These are phyloP conservation scores for Hirschfeldia incana DNA, from an alignment of 345 rosid species.

Conservation along the genomic window DNA sequence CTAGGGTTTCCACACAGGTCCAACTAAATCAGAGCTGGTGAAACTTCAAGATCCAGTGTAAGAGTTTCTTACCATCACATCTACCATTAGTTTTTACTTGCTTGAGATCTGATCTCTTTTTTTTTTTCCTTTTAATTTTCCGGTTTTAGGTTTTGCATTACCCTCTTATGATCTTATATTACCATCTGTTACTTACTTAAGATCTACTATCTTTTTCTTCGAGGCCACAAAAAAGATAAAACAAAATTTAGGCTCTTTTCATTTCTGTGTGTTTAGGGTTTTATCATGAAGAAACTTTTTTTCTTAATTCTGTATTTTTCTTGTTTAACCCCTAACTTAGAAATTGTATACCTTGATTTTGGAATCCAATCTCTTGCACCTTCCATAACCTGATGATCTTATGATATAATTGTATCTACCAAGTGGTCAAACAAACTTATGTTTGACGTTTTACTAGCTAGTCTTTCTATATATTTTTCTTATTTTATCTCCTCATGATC, in stretches of 20 bases:
- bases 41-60: conserved; percentile 23
- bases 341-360: not conserved
- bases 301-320: not conserved
- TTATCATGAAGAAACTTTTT: not conserved
- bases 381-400: conserved; percentile 20
- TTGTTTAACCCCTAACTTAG: not conserved
- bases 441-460: conserved; percentile 1
- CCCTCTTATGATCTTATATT: conserved; percentile 2
- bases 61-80: conserved; percentile 21
- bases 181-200: conserved; percentile 2
- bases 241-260: not conserved
- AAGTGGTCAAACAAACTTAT: conserved; percentile 27
- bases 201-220: conserved; percentile 8
- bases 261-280: conserved; percentile 19
- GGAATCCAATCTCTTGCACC: conserved; percentile 11
- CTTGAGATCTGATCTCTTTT: conserved; percentile 27
- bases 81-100: not conserved
- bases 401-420: conserved; percentile 9
- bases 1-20: conserved; percentile 29
- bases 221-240: not conserved
- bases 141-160: conserved; percentile 22
- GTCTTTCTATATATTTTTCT: conserved; percentile 12
- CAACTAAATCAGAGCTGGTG: not conserved
- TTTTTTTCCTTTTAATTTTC: not conserved
- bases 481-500: conserved; percentile 20